Percentiles rank a stretch among this genome's conserved stretches.
These are phyloP conservation scores for Artemisia argyi DNA, from an alignment of 129 eudicot genomes.

Conservation along the genomic window DNA sequence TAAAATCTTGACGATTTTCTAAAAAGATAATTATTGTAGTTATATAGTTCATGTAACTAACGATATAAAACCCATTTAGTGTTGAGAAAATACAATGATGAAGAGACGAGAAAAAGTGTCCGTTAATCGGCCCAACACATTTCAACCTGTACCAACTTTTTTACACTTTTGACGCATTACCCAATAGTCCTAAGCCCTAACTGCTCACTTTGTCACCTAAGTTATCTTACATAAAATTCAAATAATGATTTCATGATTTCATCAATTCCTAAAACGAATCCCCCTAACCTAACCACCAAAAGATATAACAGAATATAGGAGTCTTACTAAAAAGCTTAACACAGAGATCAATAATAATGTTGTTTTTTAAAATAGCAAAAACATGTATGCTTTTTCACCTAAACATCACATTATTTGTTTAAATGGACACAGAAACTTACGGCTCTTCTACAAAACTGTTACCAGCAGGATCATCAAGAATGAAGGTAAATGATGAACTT, in stretches of 20 bases:
- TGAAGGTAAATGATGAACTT: slow-evolving; percentile 48
- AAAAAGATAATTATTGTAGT: not conserved
- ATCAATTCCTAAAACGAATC: not conserved
- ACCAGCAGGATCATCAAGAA: slow-evolving; percentile 79
- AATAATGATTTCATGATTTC: not conserved
- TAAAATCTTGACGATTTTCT: not conserved
- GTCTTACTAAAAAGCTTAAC: not conserved
- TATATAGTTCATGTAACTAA: too few relatives aligned
- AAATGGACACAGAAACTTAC: slow-evolving; percentile 38
- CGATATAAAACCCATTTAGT: not conserved
- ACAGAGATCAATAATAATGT: not conserved
- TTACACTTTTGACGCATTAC: slow-evolving; percentile 5
- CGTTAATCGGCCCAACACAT: not conserved
- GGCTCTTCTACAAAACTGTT: slow-evolving; percentile 77
- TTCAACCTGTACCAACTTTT: not conserved
- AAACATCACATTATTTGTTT: slow-evolving; percentile 5
- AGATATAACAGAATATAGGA: not conserved
- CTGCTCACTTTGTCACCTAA: not conserved
- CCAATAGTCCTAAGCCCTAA: not conserved
- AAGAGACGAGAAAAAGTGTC: not conserved
- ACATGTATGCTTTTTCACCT: not conserved
- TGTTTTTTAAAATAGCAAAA: not conserved
- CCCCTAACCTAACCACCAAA: not conserved
- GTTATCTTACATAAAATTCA: not conserved
- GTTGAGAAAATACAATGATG: not conserved